Evolutionary conservation across 2,329 filamentous ascomycete genomes (phyloP).

Genomic region (Kalaharituber pfeilii): DNA sequence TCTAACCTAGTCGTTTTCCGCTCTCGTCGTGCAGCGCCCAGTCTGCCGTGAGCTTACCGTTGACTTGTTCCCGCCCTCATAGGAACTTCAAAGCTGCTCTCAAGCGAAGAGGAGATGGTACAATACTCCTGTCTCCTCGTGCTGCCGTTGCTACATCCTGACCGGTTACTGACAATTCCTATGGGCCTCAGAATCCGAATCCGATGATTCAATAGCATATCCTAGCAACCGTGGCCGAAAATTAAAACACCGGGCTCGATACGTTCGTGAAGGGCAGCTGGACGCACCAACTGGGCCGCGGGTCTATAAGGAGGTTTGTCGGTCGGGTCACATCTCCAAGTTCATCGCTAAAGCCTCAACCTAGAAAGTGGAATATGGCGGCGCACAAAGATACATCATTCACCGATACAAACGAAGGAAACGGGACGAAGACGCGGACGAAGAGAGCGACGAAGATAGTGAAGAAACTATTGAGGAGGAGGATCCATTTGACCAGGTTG

Average conservation of each 20-base stretch:
- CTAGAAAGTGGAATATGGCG: constrained; percentile 55
- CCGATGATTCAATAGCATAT: constrained; percentile 49
- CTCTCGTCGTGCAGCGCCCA: no score
- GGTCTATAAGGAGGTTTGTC: constrained; percentile 51
- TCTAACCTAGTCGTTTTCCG: no score
- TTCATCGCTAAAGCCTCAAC: no score
- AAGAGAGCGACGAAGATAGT: constrained; percentile 15
- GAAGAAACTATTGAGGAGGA: constrained; percentile 36
- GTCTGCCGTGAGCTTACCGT: background rate
- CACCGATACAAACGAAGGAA: constrained; percentile 35
- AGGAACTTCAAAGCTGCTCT: constrained; percentile 22
- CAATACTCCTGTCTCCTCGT: background rate
- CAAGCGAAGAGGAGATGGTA: constrained; percentile 16
- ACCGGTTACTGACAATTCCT: constrained; percentile 5
- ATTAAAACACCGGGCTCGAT: constrained; percentile 56
- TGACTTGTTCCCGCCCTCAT: background rate
- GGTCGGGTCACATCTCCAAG: no score
- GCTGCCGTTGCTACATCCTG: background rate
- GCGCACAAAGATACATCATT: constrained; percentile 55
- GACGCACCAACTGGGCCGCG: constrained; percentile 47
- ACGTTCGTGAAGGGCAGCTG: constrained; percentile 52
- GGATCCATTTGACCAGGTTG: constrained; percentile 57
- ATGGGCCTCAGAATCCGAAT: constrained; percentile 48
- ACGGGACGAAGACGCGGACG: constrained; percentile 10
- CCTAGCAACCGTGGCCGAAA: constrained; percentile 63